Evolutionary conservation across 2,329 filamentous ascomycete genomes (phyloP).

Genomic region (Cephalotrichum gorgonifer): DNA sequence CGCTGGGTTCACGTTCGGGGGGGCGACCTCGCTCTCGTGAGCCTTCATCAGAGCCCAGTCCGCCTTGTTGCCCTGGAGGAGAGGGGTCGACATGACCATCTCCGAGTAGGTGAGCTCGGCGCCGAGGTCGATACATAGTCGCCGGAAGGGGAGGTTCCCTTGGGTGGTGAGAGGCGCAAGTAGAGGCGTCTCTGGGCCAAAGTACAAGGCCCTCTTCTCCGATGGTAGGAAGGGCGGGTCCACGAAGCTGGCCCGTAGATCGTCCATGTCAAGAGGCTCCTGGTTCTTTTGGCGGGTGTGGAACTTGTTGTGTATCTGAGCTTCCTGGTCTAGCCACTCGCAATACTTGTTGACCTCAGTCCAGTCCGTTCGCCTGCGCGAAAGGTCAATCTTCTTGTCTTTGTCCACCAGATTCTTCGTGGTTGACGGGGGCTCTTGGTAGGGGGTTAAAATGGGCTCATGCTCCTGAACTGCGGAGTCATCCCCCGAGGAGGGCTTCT

Average conservation of each 20-base stretch:
- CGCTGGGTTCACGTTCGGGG: slow-evolving; percentile 54
- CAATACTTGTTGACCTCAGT: slow-evolving; percentile 67
- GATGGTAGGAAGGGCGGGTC: slow-evolving; percentile 83
- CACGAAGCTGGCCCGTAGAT: slow-evolving; percentile 69
- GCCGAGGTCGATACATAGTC: slow-evolving; percentile 79
- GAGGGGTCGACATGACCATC: slow-evolving; percentile 87
- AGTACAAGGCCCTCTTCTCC: slow-evolving; percentile 90
- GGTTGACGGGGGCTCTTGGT: not conserved
- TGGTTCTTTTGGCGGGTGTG: slow-evolving; percentile 30
- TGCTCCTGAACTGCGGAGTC: slow-evolving; percentile 16
- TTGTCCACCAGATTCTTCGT: slow-evolving; percentile 61
- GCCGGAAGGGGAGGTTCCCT: slow-evolving; percentile 88
- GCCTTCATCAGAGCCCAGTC: slow-evolving; percentile 96
- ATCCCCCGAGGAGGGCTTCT: slow-evolving; percentile 19
- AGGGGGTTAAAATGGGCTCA: slow-evolving; percentile 25
- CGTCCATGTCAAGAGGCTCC: slow-evolving; percentile 39
- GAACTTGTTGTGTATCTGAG: slow-evolving; percentile 25
- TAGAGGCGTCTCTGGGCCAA: slow-evolving; percentile 83
- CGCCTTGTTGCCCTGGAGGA: slow-evolving; percentile 79
- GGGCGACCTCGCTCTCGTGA: slow-evolving; percentile 68
- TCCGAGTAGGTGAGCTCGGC: slow-evolving; percentile 94
- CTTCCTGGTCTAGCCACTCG: slow-evolving; percentile 64
- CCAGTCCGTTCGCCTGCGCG: slow-evolving; percentile 60
- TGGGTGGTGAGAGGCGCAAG: slow-evolving; percentile 95
- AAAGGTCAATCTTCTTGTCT: slow-evolving; percentile 62